Conservation (phyloP, 2,329 filamentous ascomycete genomes). For the Paraphoma sp. region DNA sequence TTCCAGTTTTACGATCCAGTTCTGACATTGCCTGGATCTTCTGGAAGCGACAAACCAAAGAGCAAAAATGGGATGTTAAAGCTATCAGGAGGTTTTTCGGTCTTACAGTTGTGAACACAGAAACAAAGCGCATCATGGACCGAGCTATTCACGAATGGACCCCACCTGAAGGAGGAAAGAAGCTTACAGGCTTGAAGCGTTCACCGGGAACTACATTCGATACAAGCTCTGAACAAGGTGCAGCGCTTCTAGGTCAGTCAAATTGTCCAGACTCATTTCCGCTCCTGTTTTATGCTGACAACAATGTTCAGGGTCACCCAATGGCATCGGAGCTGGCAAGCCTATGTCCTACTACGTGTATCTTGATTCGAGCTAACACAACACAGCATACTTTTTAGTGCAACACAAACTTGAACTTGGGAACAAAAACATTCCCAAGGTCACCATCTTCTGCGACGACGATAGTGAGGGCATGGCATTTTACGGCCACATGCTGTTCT, state of each 20-base stretch:
- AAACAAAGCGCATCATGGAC: constrained; percentile 14
- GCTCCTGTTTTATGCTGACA: no score
- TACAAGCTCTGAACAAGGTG: background rate
- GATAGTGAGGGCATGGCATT: background rate
- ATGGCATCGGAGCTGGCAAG: constrained; percentile 11
- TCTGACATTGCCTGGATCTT: constrained; percentile 28
- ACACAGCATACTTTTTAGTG: constrained; percentile 7
- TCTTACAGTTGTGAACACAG: constrained; percentile 10
- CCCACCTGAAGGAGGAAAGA: background rate
- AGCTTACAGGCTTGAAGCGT: no score
- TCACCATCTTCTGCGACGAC: constrained; percentile 15
- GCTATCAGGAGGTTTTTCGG: constrained; percentile 19
- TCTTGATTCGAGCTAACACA: no score
- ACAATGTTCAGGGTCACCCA: constrained; percentile 1
- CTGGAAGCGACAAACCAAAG: constrained; percentile 14
- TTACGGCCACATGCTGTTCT: constrained; percentile 11
- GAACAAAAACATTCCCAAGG: constrained; percentile 13
- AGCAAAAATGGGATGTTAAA: background rate
- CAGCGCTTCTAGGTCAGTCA: constrained; percentile 1
- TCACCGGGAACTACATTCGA: background rate
- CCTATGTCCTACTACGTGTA: background rate
- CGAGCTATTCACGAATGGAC: constrained; percentile 4
- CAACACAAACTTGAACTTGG: constrained; percentile 17
- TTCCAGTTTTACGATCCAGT: constrained; percentile 16
- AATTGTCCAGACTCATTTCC: no score